These are phyloP conservation scores for Leonotis leonurus DNA, from an alignment of 257 asterid genomes.

Conservation along the genomic window DNA sequence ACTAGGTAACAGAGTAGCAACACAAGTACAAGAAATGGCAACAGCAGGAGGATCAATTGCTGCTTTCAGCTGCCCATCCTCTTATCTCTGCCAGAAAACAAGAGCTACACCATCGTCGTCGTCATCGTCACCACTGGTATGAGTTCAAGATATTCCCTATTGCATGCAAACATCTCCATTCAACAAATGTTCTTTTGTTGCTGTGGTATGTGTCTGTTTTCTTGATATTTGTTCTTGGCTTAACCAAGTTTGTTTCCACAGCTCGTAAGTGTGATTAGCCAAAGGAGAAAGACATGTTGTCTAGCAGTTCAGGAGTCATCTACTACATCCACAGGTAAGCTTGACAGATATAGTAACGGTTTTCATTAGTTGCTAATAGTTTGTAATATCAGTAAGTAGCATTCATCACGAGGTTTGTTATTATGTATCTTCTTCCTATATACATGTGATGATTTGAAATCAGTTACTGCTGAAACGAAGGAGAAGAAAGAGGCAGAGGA, in stretches of 20 bases:
- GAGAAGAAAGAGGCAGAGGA: constrained; percentile 34
- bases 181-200: too few relatives aligned
- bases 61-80: constrained; percentile 33
- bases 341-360: not conserved
- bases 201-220: too few relatives aligned
- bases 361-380: not conserved
- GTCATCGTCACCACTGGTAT: constrained; percentile 18
- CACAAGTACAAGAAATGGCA: constrained; percentile 24
- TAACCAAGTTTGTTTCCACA: not conserved
- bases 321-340: too few relatives aligned
- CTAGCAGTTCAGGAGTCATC: constrained; percentile 40
- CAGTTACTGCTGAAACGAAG: constrained; percentile 70
- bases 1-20: not conserved
- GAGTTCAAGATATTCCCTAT: not conserved
- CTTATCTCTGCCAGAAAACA: constrained; percentile 28
- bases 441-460: constrained; percentile 20
- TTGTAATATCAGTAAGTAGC: too few relatives aligned
- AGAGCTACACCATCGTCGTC: constrained; percentile 15
- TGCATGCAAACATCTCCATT: not conserved
- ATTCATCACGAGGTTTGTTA: too few relatives aligned
- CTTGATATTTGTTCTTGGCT: not conserved
- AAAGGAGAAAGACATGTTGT: constrained; percentile 21
- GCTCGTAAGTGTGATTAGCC: constrained; percentile 18
- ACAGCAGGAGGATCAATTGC: constrained; percentile 35
- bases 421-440: not conserved